phyloP scores from a whole-genome alignment of 164 flowering plant genomes.

The Stephania yunnanensis region DNA sequence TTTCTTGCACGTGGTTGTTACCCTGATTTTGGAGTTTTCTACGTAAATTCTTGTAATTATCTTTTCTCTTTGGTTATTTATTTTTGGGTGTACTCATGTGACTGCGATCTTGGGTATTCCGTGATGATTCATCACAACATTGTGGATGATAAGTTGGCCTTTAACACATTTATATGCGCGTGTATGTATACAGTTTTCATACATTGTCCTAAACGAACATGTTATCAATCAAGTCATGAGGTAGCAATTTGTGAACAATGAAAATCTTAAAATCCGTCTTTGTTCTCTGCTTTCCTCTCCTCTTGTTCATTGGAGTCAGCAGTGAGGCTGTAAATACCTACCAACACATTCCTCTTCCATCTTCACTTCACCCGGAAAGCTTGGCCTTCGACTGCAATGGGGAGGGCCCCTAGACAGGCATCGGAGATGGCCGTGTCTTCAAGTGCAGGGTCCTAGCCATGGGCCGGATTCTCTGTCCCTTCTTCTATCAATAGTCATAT shows the following conservation, averaged over 20 bases:
- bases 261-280: neutral
- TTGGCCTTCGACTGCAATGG: slow-evolving; percentile 7
- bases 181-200: too few relatives aligned
- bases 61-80: too few relatives aligned
- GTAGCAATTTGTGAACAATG: neutral
- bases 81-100: too few relatives aligned
- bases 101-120: too few relatives aligned
- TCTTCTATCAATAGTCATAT: neutral
- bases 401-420: neutral
- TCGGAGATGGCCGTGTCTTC: slow-evolving; percentile 5
- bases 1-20: too few relatives aligned
- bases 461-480: slow-evolving; percentile 1
- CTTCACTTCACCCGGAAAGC: slow-evolving; percentile 3
- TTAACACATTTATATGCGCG: too few relatives aligned
- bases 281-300: neutral
- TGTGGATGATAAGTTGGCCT: too few relatives aligned
- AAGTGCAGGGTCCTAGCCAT: neutral
- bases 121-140: too few relatives aligned
- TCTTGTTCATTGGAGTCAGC: neutral
- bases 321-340: neutral
- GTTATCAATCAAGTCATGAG: too few relatives aligned
- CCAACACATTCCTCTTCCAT: neutral
- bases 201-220: too few relatives aligned
- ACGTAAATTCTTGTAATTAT: too few relatives aligned
- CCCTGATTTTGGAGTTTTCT: too few relatives aligned